A percentile compares a stretch with the other conserved stretches of the same genome.
These are phyloP conservation scores for Ampelomyces quisqualis DNA, from an alignment of 2,329 filamentous ascomycete species.

Conservation along the genomic window DNA sequence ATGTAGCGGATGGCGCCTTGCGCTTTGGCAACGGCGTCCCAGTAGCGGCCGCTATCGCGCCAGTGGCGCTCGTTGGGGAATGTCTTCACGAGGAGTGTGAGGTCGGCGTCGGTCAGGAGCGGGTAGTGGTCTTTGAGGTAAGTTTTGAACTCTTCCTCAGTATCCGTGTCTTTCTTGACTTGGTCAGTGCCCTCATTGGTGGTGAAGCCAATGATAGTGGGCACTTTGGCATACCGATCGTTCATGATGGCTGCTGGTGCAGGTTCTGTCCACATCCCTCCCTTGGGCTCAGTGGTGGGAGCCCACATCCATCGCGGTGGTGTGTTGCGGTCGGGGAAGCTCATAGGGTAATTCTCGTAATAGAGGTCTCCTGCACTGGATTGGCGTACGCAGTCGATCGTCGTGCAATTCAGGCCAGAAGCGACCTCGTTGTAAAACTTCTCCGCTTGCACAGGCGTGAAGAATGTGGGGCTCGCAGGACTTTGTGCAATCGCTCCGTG, in stretches of 20 bases:
- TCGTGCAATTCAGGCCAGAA: constrained; percentile 33
- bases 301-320: constrained; percentile 42
- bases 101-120: constrained; percentile 55
- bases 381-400: constrained; percentile 32
- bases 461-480: constrained; percentile 37
- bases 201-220: constrained; percentile 37
- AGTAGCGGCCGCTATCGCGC: constrained; percentile 36
- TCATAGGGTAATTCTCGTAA: constrained; percentile 39
- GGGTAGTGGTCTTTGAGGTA: constrained; percentile 46
- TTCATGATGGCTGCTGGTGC: constrained; percentile 31
- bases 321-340: constrained; percentile 32
- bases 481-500: constrained; percentile 37
- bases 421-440: constrained; percentile 38
- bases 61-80: constrained; percentile 40
- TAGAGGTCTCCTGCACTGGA: constrained; percentile 33
- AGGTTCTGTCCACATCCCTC: constrained; percentile 34
- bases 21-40: constrained; percentile 38
- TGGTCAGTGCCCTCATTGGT: constrained; percentile 46
- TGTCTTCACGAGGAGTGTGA: constrained; percentile 30
- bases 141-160: constrained; percentile 40
- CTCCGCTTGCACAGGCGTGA: constrained; percentile 32
- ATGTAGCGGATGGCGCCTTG: constrained; percentile 41
- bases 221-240: constrained; percentile 32
- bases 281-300: constrained; percentile 32
- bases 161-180: constrained; percentile 41